Base-by-base conservation (phyloP, 1,284 basidiomycete species). In the Fomitopsis betulina region DNA sequence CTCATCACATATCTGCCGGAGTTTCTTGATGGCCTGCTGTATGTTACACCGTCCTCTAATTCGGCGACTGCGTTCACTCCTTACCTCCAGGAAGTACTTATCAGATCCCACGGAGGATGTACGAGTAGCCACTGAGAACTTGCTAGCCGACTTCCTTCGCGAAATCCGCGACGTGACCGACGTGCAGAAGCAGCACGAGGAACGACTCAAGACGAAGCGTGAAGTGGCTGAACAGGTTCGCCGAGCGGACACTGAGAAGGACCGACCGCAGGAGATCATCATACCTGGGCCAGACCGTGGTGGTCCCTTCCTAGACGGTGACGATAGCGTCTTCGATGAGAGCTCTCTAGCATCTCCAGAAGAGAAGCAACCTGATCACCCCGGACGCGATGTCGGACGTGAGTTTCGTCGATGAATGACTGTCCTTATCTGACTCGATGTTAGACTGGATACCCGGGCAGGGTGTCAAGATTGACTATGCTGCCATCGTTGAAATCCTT, bases 41-140 rank as follows among this genome's bases (percentile, higher is more conserved):
- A 51, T 21, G 49, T 95, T 63, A 78, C 91, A 82, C n/a, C 58
- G 15, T 6, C 54, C 35, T 25, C 33, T 53, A 45, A 21, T 58
- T 32, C 25, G 59, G 27, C 17, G 53, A 23, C 13, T 32, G 59
- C 55, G 54, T 47, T 59, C 51, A 53, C 33, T 59, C 63, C 54
- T 58, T 37, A 58, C 13, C 25, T 17, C 1, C 68, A 96, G 93
- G 64, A 94, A 93, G 74, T 99, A 98, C 70, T 86, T 99, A 13
- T 93, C 93, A 10, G 97, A 99, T 73, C 94, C 93, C 1, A 96
- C 90, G 12, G 89, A 93, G 65, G 96, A 99, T 66, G 96, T 99
- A 15, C 85, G 93, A 17, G 86, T 94, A 6, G 93, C 94, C 4
- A 96, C 96, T 6, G 93, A 97, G 70, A 92, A 91, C 60, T 81